Evolutionary conservation across 352 stramenopile species (phyloP).

Genomic region (Pseudoperonospora humuli): DNA sequence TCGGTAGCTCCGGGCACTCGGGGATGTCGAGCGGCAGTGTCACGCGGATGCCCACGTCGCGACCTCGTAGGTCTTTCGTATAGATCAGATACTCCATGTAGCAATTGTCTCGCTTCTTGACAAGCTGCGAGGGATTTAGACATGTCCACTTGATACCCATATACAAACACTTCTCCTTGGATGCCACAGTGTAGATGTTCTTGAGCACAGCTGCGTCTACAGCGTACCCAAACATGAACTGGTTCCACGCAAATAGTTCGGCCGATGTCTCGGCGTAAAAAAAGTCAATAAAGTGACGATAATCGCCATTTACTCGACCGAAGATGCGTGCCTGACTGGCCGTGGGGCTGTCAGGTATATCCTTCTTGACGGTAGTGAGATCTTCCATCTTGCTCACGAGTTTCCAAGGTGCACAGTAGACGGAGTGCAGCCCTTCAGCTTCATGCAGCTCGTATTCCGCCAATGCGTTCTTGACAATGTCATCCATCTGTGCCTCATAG

Average conservation of each 20-base stretch:
- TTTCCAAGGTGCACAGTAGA: constrained; percentile 28
- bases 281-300: constrained; percentile 61
- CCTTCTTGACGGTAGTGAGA: constrained; percentile 36
- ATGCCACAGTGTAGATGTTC: constrained; percentile 53
- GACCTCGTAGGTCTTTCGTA: constrained; percentile 46
- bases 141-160: constrained; percentile 83
- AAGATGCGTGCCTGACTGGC: constrained; percentile 44
- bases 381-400: constrained; percentile 25
- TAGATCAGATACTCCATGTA: constrained; percentile 74
- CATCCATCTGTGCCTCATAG: constrained; percentile 33
- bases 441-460: constrained; percentile 37
- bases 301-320: constrained; percentile 51
- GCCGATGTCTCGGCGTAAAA: constrained; percentile 57
- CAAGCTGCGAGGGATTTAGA: constrained; percentile 41
- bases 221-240: constrained; percentile 60
- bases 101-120: constrained; percentile 67
- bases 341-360: constrained; percentile 13
- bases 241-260: constrained; percentile 67
- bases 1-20: constrained; percentile 48
- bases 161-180: constrained; percentile 41
- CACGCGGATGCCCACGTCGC: constrained; percentile 60
- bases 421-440: constrained; percentile 20
- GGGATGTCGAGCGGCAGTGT: constrained; percentile 54
- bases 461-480: constrained; percentile 32
- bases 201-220: constrained; percentile 59